Evolutionary conservation across 495 filamentous ascomycete genomes (phyloP), one percentile per base, ranked within the genome.

Genomic region (Viridothelium virens): DNA sequence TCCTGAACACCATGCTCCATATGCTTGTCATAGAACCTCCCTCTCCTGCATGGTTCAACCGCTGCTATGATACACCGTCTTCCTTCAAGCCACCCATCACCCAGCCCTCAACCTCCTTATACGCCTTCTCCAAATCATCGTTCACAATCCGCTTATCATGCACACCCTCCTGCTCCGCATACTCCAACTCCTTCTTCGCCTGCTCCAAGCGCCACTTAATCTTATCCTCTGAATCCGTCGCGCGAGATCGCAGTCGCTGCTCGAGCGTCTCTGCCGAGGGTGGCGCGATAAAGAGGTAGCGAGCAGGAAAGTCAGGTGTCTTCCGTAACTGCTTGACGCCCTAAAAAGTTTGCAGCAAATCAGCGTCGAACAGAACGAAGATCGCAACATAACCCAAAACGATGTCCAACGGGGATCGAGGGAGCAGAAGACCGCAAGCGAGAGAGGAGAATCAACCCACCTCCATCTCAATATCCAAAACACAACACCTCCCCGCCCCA

Each of bases 391-490:
- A 25, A 25, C 25, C 25, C 25, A 25, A 25, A 25, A 25, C 25
- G 25, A 25, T 25, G 25, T 25, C 25, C 25, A 25, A 25, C 25
- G 25, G 25, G 25, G 25, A 25, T 25, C 25, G 1, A 0, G 25
- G 25, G 2, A 2, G 39, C 16, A 1, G 33, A n/a, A 5, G 1
- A 38, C 7, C 38, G 1, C 31, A 12, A 14, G 56, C 25, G 34
- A 37, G 5, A 41, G 59, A 64, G 14, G 18, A 63, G 4, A 65
- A 36, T 10, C 31, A 31, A 67, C 70, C 34, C 67, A 84, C 85
- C 86, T 96, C 92, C 87, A 96, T 93, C 82, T 97, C 94, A 74
- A 97, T 98, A 76, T 98, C 89, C 67, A 91, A 77, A 37, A 91
- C 83, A 64, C 87, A 88, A 3, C 84, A 81, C 71, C 80, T 79